Conservation (phyloP, 2,329 filamentous ascomycete genomes). For the Colletotrichum liriopes region DNA sequence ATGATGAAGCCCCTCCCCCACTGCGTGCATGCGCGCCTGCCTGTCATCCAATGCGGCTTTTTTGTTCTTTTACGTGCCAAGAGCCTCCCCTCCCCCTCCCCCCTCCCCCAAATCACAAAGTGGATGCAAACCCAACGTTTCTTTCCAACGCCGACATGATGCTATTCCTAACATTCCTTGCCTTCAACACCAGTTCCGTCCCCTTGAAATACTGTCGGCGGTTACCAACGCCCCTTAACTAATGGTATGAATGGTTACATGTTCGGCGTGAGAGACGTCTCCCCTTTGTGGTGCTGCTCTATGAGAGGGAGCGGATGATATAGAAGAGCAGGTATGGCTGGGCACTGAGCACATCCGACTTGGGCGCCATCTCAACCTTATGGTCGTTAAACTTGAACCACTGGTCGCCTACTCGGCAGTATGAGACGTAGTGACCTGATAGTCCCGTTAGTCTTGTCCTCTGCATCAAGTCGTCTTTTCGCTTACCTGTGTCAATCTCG, state of each 20-base stretch:
- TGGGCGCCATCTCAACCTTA: conserved; percentile 86
- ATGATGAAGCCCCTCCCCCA: background rate
- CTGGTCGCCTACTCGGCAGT: conserved; percentile 59
- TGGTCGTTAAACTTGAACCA: conserved; percentile 99
- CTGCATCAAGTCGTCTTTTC: conserved; percentile 53
- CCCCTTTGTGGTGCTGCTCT: conserved; percentile 35
- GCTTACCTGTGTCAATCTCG: conserved; percentile 93
- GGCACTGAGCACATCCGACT: conserved; percentile 87
- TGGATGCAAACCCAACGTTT: conserved; percentile 22
- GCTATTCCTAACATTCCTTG: conserved; percentile 19
- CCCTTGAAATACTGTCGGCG: background rate
- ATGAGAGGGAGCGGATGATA: conserved; percentile 74
- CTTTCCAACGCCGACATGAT: conserved; percentile 42
- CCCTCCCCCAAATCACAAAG: background rate
- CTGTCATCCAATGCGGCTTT: conserved; percentile 27
- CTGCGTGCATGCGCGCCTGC: background rate
- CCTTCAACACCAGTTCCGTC: background rate
- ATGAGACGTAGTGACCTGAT: conserved; percentile 66
- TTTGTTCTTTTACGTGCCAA: conserved; percentile 8
- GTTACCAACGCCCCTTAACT: conserved; percentile 1
- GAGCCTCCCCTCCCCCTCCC: background rate
- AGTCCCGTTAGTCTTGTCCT: conserved; percentile 59
- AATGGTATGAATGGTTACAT: conserved; percentile 7
- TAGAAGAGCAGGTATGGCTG: conserved; percentile 96
- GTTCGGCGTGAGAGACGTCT: background rate